Evolutionary conservation across 495 filamentous ascomycete species (phyloP), one percentile per base, ranked within the genome.

Genomic region (Tuber calosporum): DNA sequence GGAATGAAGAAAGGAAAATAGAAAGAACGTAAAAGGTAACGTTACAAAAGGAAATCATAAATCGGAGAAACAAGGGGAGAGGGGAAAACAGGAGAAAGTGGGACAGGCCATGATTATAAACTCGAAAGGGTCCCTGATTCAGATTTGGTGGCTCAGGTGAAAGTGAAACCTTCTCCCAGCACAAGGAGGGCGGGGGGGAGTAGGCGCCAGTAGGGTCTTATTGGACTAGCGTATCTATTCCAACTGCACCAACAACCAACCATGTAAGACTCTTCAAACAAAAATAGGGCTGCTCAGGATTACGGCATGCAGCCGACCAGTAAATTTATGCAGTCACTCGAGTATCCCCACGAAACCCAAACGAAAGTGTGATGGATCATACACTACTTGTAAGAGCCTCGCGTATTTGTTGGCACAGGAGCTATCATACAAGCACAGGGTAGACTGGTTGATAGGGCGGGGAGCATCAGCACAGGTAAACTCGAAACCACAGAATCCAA

Each of bases 1-100:
- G 53, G 72, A 73, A 73, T 36, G 66, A 40, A 30, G 72, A 70
- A 40, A 67, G 22, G 9, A 13, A 48, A 69, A 40, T 4, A 40
- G 20, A 42, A 68, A 30, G 11, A 68, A 40, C 38, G 71, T 72
- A 69, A 37, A 73, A 40, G 26, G 26, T 19, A 62, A 62, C 53
- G 53, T 15, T 62, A 62, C n/a, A 34, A 62, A 62, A 34, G 53
- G 34, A 62, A 62, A 62, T 62, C 53, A 26, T 62, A 26, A 62
- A 62, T 11, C 26, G 26, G 53, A 4, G 3, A 17, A 62, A 34
- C 34, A 34, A 34, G 11, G 15, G 26, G 19, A 62, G 26, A 34
- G 53, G 26, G n/a, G 53, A 34, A 58, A 26, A 3, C 48, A 58
- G 48, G 22, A 26, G 48, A 26, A 62, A 34, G 26, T 34, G 53